Evolutionary conservation across 1,139 yeast species (phyloP).

Genomic region (Scheffersomyces illinoinensis): DNA sequence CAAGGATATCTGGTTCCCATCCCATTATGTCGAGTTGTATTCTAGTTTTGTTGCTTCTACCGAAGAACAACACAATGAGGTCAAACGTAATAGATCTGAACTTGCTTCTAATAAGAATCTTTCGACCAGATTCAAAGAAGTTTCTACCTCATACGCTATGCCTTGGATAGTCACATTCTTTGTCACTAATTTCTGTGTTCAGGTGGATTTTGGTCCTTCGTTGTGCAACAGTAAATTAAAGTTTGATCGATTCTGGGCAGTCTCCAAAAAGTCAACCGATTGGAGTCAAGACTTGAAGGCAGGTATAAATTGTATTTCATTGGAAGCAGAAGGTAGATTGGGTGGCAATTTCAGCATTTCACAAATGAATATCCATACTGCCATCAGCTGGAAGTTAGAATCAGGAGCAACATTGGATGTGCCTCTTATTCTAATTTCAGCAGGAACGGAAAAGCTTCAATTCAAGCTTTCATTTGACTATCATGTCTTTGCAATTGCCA

Average conservation of each 20-base stretch:
- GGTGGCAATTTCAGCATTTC: slow-evolving; percentile 64
- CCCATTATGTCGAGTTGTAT: slow-evolving; percentile 13
- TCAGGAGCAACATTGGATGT: slow-evolving; percentile 45
- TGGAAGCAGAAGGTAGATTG: slow-evolving; percentile 72
- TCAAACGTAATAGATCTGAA: slow-evolving; percentile 13
- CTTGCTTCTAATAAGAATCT: slow-evolving; percentile 41
- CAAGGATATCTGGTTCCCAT: slow-evolving; percentile 80
- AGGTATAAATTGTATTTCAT: slow-evolving; percentile 55
- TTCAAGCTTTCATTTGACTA: slow-evolving; percentile 75
- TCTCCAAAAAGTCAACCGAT: slow-evolving; percentile 64
- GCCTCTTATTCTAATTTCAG: slow-evolving; percentile 68
- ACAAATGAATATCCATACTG: slow-evolving; percentile 59
- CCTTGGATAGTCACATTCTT: slow-evolving; percentile 75
- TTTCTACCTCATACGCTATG: slow-evolving; percentile 62
- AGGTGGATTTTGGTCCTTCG: slow-evolving; percentile 80
- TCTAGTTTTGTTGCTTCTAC: slow-evolving; percentile 8
- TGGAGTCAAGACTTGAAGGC: slow-evolving; percentile 73
- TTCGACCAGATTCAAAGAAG: slow-evolving; percentile 57
- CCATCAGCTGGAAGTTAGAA: slow-evolving; percentile 66
- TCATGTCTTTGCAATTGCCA: slow-evolving; percentile 74
- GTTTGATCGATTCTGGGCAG: slow-evolving; percentile 65
- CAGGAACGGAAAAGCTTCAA: slow-evolving; percentile 57
- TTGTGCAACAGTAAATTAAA: slow-evolving; percentile 63
- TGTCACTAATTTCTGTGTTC: slow-evolving; percentile 52
- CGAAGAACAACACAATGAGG: slow-evolving; percentile 3